A percentile compares a stretch with the other conserved stretches of the same genome.
These are phyloP conservation scores for Trifolium fragiferum DNA, from an alignment of 306 rosid genomes.

Conservation along the genomic window DNA sequence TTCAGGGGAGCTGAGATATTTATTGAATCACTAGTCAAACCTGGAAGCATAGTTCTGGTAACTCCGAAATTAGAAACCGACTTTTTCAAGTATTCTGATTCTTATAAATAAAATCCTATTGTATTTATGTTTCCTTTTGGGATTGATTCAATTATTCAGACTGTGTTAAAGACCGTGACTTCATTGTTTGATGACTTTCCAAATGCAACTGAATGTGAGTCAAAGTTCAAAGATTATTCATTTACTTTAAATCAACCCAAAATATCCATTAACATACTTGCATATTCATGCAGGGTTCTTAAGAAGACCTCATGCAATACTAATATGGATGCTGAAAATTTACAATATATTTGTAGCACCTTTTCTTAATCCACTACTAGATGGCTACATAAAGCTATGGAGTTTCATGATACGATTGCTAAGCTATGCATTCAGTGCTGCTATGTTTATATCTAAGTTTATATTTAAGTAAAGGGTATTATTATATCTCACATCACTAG, in stretches of 20 bases:
- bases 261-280: not conserved
- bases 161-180: constrained; percentile 61
- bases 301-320: constrained; percentile 51
- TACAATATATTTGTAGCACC: constrained; percentile 48
- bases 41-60: constrained; percentile 80
- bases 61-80: constrained; percentile 15
- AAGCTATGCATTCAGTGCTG: constrained; percentile 39
- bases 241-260: constrained; percentile 20
- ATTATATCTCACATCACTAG: constrained; percentile 42
- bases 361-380: constrained; percentile 51
- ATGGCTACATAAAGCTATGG: constrained; percentile 59
- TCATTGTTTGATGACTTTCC: constrained; percentile 70
- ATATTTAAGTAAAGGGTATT: constrained; percentile 49
- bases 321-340: constrained; percentile 53
- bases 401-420: constrained; percentile 35
- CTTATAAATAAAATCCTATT: not conserved
- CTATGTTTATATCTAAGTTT: constrained; percentile 40
- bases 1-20: constrained; percentile 72
- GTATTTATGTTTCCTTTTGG: not conserved
- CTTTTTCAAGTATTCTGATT: constrained; percentile 29
- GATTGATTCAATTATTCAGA: constrained; percentile 43
- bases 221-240: constrained; percentile 16
- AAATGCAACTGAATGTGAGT: constrained; percentile 63
- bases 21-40: constrained; percentile 85
- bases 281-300: constrained; percentile 69